Conservation (phyloP, 2,329 filamentous ascomycete species). For the Paraconiothyrium brasiliense region DNA sequence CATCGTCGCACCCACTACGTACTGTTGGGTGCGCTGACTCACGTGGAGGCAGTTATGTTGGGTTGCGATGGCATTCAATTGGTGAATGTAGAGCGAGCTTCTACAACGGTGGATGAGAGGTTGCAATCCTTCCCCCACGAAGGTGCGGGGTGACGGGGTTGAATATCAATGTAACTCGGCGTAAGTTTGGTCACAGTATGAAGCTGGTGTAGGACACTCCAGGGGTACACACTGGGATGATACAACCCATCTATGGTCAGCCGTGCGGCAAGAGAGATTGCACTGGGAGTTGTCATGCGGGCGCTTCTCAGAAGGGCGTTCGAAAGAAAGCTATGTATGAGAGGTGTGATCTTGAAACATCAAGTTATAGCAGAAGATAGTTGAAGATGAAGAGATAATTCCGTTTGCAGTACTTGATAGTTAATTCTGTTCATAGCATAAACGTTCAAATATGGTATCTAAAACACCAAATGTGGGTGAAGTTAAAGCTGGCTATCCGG, state of each 20-base stretch:
- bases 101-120: constrained; percentile 1
- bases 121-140: not conserved
- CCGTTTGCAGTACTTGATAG: not conserved
- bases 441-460: not conserved
- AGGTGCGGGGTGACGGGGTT: constrained; percentile 1
- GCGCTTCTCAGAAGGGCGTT: not conserved
- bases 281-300: not conserved
- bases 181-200: not conserved
- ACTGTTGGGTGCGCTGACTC: too few relatives aligned
- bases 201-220: not conserved
- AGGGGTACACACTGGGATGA: constrained; percentile 1
- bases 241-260: constrained; percentile 7
- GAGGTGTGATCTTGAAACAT: not conserved
- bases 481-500: constrained; percentile 10
- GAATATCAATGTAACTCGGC: constrained; percentile 8
- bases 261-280: constrained; percentile 1
- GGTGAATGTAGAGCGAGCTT: not conserved
- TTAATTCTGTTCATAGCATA: not conserved
- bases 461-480: not conserved
- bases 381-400: not conserved
- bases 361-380: not conserved
- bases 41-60: not conserved
- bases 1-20: too few relatives aligned
- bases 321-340: not conserved
- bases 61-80: constrained; percentile 8